Evolutionary conservation across 177 flowering plant genomes (phyloP), one percentile per base, ranked within the genome.

Genomic region (Vitis hybrid): DNA sequence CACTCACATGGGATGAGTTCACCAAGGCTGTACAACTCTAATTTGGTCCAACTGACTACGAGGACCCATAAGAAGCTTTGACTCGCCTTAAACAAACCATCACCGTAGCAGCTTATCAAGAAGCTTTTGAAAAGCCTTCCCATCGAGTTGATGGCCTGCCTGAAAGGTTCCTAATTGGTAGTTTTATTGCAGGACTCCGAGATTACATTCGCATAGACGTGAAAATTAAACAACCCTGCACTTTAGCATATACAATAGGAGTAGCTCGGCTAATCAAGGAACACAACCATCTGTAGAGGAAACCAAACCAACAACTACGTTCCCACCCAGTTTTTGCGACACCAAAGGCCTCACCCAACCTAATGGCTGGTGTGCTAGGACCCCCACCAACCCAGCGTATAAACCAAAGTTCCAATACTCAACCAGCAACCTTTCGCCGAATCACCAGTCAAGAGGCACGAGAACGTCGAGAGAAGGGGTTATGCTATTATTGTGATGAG

Each of bases 91-190:
- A 13, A 11, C 61, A 70, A 16, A 63, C 67, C 16, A 16, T 53
- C 0, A 53, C 61, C 9, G 45, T 63, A 22, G 55, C 61, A n/a
- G 61, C 31, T 1, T 70, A 70, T 45, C 67, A 70, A 50, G 65
- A 60, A 12, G 5, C 48, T 8, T 69, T 69, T n/a, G 57, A 69
- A 61, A 34, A 48, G 13, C 39, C 63, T 1, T 63, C 55, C 5
- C 61, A 64, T 7, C 62, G 68, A 12, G 62, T 56, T 22, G 68
- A 0, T 0, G 3, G 0, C 26, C 3, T 22, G 26, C 26, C 0
- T 0, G 3, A 22, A 2, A 22, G 3, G 3, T 22, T 2, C 3
- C 3, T 22, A 2, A 22, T 22, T 2, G 26, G 26, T 22, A 2
- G 26, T 22, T 22, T 22, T 22, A 22, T 22, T 22, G 26, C 26